Percentiles rank a stretch among this genome's conserved stretches.
Conservation (phyloP, 331 rosid genomes). For the Saraca asoca region DNA sequence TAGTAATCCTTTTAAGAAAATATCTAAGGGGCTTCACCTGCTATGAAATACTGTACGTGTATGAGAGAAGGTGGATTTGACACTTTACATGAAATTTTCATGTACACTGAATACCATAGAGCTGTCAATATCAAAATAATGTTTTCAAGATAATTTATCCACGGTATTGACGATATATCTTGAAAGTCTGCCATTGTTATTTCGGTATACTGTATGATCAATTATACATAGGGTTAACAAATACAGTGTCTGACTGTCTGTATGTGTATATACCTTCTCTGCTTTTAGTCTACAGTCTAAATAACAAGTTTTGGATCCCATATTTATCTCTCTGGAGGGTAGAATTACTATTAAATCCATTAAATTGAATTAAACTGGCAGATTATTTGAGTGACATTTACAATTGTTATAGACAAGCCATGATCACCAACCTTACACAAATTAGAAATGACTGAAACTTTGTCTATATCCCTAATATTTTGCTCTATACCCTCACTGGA, state of each 20-base stretch:
- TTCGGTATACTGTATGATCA: too few relatives aligned
- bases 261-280: neutral
- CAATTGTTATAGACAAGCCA: neutral
- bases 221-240: neutral
- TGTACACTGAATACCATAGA: neutral
- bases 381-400: neutral
- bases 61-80: neutral
- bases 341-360: neutral
- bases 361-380: neutral
- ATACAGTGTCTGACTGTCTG: neutral
- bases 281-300: neutral
- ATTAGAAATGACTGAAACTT: too few relatives aligned
- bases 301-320: conserved; percentile 5
- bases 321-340: neutral
- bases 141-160: neutral
- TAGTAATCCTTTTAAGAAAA: neutral
- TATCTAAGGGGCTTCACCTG: neutral
- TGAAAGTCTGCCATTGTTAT: neutral
- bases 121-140: neutral
- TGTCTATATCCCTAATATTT: too few relatives aligned
- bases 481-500: too few relatives aligned
- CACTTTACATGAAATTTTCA: neutral
- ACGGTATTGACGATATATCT: neutral
- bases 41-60: neutral
- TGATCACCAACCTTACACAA: neutral